Conservation (phyloP, 2,329 filamentous ascomycete species). For the Tolypocladium nubicola region DNA sequence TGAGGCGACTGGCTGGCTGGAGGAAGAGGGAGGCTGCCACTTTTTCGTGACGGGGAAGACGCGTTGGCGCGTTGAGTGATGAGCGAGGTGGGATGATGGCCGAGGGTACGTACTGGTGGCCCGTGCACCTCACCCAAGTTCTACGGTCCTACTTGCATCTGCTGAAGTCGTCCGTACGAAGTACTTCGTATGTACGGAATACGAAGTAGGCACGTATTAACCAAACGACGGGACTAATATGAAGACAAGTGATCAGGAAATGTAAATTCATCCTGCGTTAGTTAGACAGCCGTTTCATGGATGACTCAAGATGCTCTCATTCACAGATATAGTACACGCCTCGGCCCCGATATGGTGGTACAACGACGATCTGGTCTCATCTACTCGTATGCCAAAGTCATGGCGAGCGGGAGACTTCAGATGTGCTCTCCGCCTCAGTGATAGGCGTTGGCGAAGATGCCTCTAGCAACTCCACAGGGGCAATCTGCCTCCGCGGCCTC, state of each 20-base stretch:
- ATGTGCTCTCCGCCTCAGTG: constrained; percentile 20
- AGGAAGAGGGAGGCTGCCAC: constrained; percentile 8
- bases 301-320: not conserved
- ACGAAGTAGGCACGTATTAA: no score
- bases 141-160: no score
- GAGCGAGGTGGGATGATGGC: not conserved
- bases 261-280: not conserved
- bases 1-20: constrained; percentile 2
- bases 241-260: not conserved
- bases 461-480: constrained; percentile 28
- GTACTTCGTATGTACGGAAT: not conserved
- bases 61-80: constrained; percentile 27
- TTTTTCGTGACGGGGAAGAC: constrained; percentile 16
- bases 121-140: not conserved
- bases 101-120: not conserved
- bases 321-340: not conserved
- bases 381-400: not conserved
- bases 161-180: no score
- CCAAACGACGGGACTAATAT: not conserved
- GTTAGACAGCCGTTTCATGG: not conserved
- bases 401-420: constrained; percentile 19
- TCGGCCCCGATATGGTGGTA: not conserved
- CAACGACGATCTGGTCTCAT: constrained; percentile 3
- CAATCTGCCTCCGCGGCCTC: constrained; percentile 60
- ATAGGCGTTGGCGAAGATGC: constrained; percentile 20